Base-by-base conservation (phyloP, 331 rosid species). In the Quercus lobata region DNA sequence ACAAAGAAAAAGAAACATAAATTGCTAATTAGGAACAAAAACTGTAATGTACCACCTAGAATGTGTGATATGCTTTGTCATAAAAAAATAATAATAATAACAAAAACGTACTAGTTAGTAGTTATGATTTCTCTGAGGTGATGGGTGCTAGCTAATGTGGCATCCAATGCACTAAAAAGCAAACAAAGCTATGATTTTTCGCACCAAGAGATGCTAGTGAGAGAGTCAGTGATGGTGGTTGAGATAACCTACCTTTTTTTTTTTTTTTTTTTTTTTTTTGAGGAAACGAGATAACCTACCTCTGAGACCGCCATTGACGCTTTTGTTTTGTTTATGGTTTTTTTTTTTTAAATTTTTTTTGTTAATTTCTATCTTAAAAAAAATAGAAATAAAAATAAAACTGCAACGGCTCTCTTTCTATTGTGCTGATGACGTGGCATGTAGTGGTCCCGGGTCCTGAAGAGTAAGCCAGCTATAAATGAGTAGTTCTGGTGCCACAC, bases 41-140 rank as follows among this genome's bases (percentile, higher is more conserved):
- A 46, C 27, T 9, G 8, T 35, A 5, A 29, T 1, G 5, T 14
- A 63, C 52, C 37, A 22, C 72, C 12, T 16, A 60, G 34, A 72
- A 79, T 24, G 69, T 19, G 70, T 55, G 29, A 66, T 6, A 21
- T 52, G 63, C 54, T 12, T 49, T 11, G 54, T 49, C 17, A 10
- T 11, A 14, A 14, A 12, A 35, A 0, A 7, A 37, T 7, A 41
- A 41, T 41, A 9, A 41, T 0, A 41, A 41, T 41, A 12, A 49
- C 15, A 62, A 75, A 79, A 78, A 84, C 83, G 87, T 78, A 83
- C 83, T 17, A 21, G 82, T 78, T 61, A 81, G 85, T 17, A 21
- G 82, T 78, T 61, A 83, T 86, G 86, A 90, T 86, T 81, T 25
- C 75, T 58, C 73, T 62, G 49, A 79, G 34, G 49, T 71, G 83